These are phyloP conservation scores for Tetradesmus lagerheimii DNA, from an alignment of 139 green algal species.

Conservation along the genomic window DNA sequence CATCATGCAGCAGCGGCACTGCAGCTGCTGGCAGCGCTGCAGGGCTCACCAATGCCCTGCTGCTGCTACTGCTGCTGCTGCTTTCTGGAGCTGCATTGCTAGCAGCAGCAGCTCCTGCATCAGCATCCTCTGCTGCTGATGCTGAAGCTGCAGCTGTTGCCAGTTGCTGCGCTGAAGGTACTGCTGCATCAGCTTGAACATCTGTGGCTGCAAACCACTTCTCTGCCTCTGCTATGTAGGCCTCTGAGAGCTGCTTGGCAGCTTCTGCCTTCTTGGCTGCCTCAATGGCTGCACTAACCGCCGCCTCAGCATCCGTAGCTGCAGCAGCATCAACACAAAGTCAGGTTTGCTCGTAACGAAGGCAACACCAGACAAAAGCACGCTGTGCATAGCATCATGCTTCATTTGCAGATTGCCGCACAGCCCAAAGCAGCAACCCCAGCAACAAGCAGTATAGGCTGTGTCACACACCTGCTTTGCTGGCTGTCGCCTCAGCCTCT, in stretches of 20 bases:
- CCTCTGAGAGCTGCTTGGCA: constrained; percentile 61
- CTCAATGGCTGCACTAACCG: constrained; percentile 50
- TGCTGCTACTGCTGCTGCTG: neutral
- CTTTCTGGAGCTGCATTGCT: neutral
- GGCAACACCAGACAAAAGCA: neutral
- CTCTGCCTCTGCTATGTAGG: constrained; percentile 63
- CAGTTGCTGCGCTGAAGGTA: constrained; percentile 14
- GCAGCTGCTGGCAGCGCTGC: constrained; percentile 22
- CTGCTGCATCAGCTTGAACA: constrained; percentile 45
- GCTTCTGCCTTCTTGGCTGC: constrained; percentile 61
- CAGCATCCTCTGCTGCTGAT: neutral
- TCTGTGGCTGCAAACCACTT: constrained; percentile 50
- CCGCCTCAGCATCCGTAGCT: constrained; percentile 63
- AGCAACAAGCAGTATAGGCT: neutral
- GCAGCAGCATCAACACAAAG: constrained; percentile 40
- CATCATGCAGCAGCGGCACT: constrained; percentile 3
- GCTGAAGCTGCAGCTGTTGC: neutral
- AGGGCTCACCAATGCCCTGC: neutral
- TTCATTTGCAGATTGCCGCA: neutral
- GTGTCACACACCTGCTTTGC: constrained; percentile 43
- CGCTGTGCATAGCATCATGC: neutral
- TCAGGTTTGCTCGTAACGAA: no score
- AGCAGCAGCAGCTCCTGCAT: neutral
- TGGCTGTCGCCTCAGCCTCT: constrained; percentile 58
- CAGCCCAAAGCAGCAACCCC: neutral